Conservation (phyloP, 2,329 filamentous ascomycete species). For the Albophoma yamanashiensis region DNA sequence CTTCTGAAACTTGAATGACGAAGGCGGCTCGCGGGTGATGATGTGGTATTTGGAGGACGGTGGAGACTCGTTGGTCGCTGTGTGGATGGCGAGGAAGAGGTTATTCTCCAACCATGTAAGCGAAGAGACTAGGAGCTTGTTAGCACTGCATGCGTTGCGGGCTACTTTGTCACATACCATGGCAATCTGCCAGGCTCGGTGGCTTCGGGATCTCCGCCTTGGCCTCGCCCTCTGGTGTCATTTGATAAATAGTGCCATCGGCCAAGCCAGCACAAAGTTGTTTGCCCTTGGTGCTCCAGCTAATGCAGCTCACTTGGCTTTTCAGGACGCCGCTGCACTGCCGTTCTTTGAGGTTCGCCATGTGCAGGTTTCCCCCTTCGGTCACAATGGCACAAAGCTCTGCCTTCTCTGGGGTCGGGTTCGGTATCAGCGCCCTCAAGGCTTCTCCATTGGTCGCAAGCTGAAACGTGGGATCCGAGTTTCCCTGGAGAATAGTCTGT, state of each 20-base stretch:
- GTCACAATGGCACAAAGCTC: conserved; percentile 76
- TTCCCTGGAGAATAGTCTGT: conserved; percentile 53
- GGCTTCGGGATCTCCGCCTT: conserved; percentile 75
- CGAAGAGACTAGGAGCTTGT: conserved; percentile 50
- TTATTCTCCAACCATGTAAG: conserved; percentile 85
- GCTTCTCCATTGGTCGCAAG: conserved; percentile 65
- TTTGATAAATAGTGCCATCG: conserved; percentile 70
- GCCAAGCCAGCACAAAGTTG: conserved; percentile 79
- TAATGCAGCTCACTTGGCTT: conserved; percentile 67
- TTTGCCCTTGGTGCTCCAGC: conserved; percentile 91
- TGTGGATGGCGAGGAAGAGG: conserved; percentile 72
- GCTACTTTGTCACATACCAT: conserved; percentile 44
- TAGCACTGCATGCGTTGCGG: not conserved
- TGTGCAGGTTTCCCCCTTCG: conserved; percentile 65
- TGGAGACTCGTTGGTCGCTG: conserved; percentile 45
- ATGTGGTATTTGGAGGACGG: conserved; percentile 68
- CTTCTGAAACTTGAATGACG: conserved; percentile 60
- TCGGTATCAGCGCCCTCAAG: conserved; percentile 66
- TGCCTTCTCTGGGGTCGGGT: conserved; percentile 63
- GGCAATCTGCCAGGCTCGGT: conserved; percentile 52
- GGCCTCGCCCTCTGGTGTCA: conserved; percentile 68
- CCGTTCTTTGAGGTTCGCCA: conserved; percentile 68
- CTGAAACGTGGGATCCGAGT: conserved; percentile 59
- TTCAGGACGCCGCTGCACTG: conserved; percentile 55
- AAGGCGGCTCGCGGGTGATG: conserved; percentile 54